These are phyloP conservation scores for Aspergillus tanneri DNA, from an alignment of 2,329 filamentous ascomycete genomes.

Conservation along the genomic window DNA sequence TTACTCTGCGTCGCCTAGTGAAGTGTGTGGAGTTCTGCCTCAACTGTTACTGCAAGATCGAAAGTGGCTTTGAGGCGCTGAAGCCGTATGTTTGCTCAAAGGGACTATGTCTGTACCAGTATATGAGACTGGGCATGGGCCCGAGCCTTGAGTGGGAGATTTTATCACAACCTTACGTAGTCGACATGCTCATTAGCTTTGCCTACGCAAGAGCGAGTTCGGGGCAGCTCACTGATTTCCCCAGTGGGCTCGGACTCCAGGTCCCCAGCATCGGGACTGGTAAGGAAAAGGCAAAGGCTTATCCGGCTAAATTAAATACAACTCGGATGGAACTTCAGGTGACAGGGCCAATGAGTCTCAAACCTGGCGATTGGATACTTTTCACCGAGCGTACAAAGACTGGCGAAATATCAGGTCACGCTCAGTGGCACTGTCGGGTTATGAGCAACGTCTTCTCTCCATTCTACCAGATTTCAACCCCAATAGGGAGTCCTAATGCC, in stretches of 20 bases:
- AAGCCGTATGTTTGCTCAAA: conserved; percentile 70
- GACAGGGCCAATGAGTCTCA: conserved; percentile 34
- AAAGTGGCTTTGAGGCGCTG: conserved; percentile 57
- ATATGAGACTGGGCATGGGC: conserved; percentile 81
- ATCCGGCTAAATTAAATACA: conserved; percentile 10
- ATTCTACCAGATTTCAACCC: conserved; percentile 39
- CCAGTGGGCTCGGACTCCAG: conserved; percentile 55
- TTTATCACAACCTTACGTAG: conserved; percentile 71
- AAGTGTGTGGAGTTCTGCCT: conserved; percentile 85
- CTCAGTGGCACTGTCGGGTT: conserved; percentile 50
- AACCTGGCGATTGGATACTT: conserved; percentile 54
- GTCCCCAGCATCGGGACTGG: conserved; percentile 44
- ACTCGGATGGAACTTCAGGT: conserved; percentile 41
- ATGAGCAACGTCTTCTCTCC: conserved; percentile 47
- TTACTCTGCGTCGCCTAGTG: conserved; percentile 71
- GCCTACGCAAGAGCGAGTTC: conserved; percentile 62
- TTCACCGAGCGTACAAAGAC: conserved; percentile 26
- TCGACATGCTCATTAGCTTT: conserved; percentile 81
- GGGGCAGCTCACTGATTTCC: conserved; percentile 52
- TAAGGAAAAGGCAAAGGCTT: too few relatives aligned
- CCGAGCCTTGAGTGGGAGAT: conserved; percentile 85
- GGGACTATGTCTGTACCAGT: conserved; percentile 79
- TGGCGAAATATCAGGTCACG: background rate
- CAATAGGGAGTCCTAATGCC: conserved; percentile 15
- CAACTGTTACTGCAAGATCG: conserved; percentile 71